Evolutionary conservation across 2,329 filamentous ascomycete genomes (phyloP), one percentile per base, ranked within the genome.

Genomic region (Botrytis aclada): DNA sequence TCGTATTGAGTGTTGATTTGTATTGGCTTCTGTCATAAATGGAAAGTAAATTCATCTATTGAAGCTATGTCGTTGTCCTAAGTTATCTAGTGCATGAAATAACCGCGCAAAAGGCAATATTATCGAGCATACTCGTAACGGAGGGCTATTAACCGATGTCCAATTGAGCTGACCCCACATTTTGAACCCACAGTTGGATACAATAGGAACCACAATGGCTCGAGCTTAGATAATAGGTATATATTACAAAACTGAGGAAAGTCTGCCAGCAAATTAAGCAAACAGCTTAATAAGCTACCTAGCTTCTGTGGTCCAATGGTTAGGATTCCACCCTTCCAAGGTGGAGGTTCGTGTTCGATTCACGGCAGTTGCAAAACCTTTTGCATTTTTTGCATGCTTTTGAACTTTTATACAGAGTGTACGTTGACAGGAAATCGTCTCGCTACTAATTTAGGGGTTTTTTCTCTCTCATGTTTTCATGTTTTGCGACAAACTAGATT

Each of bases 221-320:
- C 18, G 12, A 14, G 25, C 1, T 54, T 51, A 1, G 1, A 16
- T 2, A 3, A 8, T 18, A 18, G 51, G 1, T 4, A 9, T 56
- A 56, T 56, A 4, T 18, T 18, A 0, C 0, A 8, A 18, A 0
- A 54, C 12, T 8, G 8, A 9, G 1, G 0, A 0, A 0, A 0
- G 0, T 3, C 0, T 4, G 6, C 0, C 7, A 56, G n/a, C n/a
- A 56, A 56, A 56, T 1, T 4, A 32, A 56, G 51, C 51, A 56
- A 56, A 29, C n/a, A 18, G 14, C 51, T 56, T 32, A 29, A 56
- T 2, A 29, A 56, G n/a, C 51, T 29, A 29, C 16, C 51, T 29
- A 56, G 51, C 51, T 56, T 56, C 51, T 56, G 51, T 56, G 51
- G 51, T 56, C 51, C 51, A 56, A 56, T 56, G 51, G 51, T 56